Evolutionary conservation across 495 filamentous ascomycete species (phyloP), one percentile per base, ranked within the genome.

Genomic region (Podospora sp.): DNA sequence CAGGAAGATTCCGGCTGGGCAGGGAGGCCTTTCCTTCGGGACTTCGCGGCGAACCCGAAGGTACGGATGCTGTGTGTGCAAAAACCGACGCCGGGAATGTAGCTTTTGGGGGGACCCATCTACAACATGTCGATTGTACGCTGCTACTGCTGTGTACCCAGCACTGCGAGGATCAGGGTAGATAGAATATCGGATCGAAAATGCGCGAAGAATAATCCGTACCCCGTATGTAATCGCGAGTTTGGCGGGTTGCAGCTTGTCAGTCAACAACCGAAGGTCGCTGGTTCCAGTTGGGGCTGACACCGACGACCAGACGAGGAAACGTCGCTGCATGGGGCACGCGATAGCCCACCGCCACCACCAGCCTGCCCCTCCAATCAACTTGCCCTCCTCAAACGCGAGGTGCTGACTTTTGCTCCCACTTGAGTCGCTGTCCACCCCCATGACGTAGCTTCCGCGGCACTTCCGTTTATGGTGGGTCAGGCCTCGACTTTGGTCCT

Each of bases 401-500:
- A 69, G 67, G 60, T 66, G 66, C 65, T 71, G 66, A 66, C 65
- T 65, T 64, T 26, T 33, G 29, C 56, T 20, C 27, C 5, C 24
- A 14, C 18, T n/a, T 20, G 64, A 67, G 50, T 67, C 55, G 57
- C 33, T 55, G 63, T 36, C 60, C 9, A 26, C 62, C n/a, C 63
- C 63, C 26, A 46, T 26, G 61, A 60, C 56, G 35, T 52, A 63
- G 22, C 40, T 50, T 33, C n/a, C 60, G 69, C 73, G 73, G 71
- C 73, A 75, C 71, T 73, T 71, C 73, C 71, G 69, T 63, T 67
- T 71, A 51, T 64, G 68, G 61, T 56, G 66, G 56, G 46, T 55
- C 24, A n/a, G 5, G 20, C 21, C 52, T 24, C 52, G 52, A 55
- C n/a, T n/a, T 24, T 55, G 7, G 21, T 16, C 24, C n/a, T 26